Base-by-base conservation (phyloP, 306 rosid species). In the Rosa chinensis region DNA sequence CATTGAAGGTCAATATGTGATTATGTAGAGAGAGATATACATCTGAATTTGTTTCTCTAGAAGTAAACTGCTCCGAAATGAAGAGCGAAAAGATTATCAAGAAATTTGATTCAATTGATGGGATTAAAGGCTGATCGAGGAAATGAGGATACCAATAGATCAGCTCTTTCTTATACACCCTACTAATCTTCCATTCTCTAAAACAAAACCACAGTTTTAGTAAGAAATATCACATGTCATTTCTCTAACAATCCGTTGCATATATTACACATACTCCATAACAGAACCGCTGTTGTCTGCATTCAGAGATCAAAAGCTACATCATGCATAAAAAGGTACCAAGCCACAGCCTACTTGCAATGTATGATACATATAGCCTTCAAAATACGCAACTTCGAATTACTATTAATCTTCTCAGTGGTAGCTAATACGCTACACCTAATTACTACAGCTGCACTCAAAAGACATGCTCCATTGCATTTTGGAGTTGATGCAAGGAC, bases 341-440 rank as follows among this genome's bases (percentile, higher is more conserved):
- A 37, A 35, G 35, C 16, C 73, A 63, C 21, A 49, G 74, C 47
- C 74, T 47, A 49, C 70, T 61, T 71, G 71, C 40, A 72, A 13
- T 12, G n/a, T 6, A 32, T 3, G 32, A 45, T 76, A 8, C 72
- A 75, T n/a, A 20, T 21, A 23, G 49, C 50, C 12, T 35, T 43
- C 42, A 59, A 35, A 32, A 5, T 23, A 4, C 3, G 37, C 55
- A 56, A 43, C 21, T 56, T 55, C n/a, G 11, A 55, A 40, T 2
- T 17, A n/a, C 49, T 2, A 21, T 3, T 4, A 40, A 56, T 53
- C 40, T 56, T 40, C 13, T 12, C 1, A 18, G 47, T 74, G 37
- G 14, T 40, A 37, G 4, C 62, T 72, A 44, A 35, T 8, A 7
- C 5, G 5, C 4, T 32, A 10, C 18, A 78, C 56, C 70, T 49